phyloP scores from a whole-genome alignment of 352 stramenopile genomes.

The Pythium aristosporum region DNA sequence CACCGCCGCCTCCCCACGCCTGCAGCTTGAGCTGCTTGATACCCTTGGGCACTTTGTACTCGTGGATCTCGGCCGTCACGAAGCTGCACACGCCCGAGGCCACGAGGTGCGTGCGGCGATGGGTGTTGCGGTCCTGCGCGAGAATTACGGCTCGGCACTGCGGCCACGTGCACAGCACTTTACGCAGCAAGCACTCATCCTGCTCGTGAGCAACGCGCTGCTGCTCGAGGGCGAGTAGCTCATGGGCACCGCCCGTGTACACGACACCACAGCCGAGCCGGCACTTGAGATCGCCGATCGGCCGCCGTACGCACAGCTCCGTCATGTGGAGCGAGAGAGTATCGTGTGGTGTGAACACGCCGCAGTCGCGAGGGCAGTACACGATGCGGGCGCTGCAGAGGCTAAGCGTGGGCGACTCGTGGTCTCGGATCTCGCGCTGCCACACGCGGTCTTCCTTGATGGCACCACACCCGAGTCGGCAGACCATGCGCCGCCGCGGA shows the following conservation, averaged over 20 bases:
- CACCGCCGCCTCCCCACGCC: constrained; percentile 66
- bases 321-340: constrained; percentile 50
- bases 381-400: constrained; percentile 54
- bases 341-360: constrained; percentile 58
- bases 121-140: constrained; percentile 60
- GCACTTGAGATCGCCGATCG: constrained; percentile 56
- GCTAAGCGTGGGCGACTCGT: constrained; percentile 46
- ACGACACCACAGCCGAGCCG: constrained; percentile 58
- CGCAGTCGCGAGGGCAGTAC: constrained; percentile 61
- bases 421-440: constrained; percentile 46
- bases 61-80: constrained; percentile 54
- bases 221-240: constrained; percentile 66
- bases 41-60: constrained; percentile 68
- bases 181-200: constrained; percentile 62
- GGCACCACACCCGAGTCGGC: constrained; percentile 57
- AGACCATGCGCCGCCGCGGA: constrained; percentile 56
- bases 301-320: constrained; percentile 56
- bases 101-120: constrained; percentile 58
- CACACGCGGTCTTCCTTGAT: constrained; percentile 50
- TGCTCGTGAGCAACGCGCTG: constrained; percentile 64
- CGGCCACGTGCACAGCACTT: constrained; percentile 74
- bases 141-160: constrained; percentile 50
- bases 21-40: constrained; percentile 68
- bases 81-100: constrained; percentile 62
- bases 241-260: constrained; percentile 53